phyloP scores from a whole-genome alignment of 208 protist genomes.

The Acanthamoeba culbertsoni region DNA sequence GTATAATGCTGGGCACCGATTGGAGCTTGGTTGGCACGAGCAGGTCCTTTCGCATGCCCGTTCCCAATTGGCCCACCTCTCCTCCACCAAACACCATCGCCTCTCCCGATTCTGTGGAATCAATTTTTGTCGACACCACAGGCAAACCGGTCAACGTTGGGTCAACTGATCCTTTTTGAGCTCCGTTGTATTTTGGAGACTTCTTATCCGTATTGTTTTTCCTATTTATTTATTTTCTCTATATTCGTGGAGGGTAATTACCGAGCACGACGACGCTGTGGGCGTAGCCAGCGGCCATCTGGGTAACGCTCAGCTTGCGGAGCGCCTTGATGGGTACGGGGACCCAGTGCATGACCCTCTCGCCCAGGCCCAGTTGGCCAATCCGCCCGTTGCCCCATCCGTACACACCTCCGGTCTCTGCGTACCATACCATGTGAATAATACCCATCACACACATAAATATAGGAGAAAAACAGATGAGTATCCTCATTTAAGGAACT shows the following conservation, averaged over 20 bases:
- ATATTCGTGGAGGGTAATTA: neutral
- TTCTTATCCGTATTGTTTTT: no score
- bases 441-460: neutral
- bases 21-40: slow-evolving; percentile 8
- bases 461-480: no score
- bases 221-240: no score
- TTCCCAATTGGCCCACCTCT: neutral
- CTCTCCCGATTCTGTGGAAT: neutral
- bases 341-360: neutral
- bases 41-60: neutral
- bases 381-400: neutral
- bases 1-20: neutral
- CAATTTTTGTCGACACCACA: neutral
- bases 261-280: neutral
- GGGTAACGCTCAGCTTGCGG: neutral
- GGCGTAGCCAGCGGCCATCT: neutral
- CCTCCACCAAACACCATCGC: slow-evolving; percentile 1
- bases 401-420: neutral
- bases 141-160: neutral
- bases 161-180: no score
- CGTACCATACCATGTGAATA: neutral
- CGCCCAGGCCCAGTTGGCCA: slow-evolving; percentile 7
- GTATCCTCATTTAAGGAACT: no score
- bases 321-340: neutral
- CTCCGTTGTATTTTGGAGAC: no score